Evolutionary conservation across 495 filamentous ascomycete genomes (phyloP).

Genomic region (Tuber borchii): DNA sequence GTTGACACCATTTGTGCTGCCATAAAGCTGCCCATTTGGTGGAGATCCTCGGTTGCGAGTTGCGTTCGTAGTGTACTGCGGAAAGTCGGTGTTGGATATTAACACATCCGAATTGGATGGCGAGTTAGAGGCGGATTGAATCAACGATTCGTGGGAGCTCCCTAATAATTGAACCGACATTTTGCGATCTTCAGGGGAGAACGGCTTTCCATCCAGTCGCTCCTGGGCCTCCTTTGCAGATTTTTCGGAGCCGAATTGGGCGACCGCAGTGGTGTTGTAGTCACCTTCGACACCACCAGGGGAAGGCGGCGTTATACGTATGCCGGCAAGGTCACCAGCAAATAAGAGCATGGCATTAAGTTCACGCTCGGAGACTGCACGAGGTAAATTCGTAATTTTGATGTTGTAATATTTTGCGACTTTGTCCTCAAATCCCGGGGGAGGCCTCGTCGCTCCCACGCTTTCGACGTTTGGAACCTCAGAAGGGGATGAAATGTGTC

Average conservation of each 20-base stretch:
- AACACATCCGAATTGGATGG: slow-evolving; percentile 23
- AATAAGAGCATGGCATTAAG: slow-evolving; percentile 35
- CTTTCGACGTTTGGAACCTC: slow-evolving; percentile 28
- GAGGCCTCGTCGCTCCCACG: slow-evolving; percentile 20
- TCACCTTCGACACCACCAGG: slow-evolving; percentile 8
- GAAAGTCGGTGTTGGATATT: neutral
- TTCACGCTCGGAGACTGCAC: slow-evolving; percentile 30
- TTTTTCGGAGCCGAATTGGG: slow-evolving; percentile 31
- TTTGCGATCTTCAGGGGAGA: slow-evolving; percentile 21
- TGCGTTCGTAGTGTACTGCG: neutral
- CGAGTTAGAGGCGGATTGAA: slow-evolving; percentile 14
- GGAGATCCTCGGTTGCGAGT: neutral
- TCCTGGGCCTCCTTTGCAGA: slow-evolving; percentile 33
- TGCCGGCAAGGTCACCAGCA: slow-evolving; percentile 31
- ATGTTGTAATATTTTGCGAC: slow-evolving; percentile 24
- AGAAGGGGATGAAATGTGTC: slow-evolving; percentile 33
- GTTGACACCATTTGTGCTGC: neutral
- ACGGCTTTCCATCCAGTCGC: slow-evolving; percentile 30
- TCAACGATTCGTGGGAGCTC: neutral
- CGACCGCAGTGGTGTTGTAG: slow-evolving; percentile 26
- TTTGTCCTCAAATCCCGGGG: slow-evolving; percentile 30
- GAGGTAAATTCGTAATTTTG: slow-evolving; percentile 32
- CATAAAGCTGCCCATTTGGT: neutral
- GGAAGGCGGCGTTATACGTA: slow-evolving; percentile 18
- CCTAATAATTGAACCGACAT: slow-evolving; percentile 29